Conservation (phyloP, 2,329 filamentous ascomycete genomes). For the Penicillium brasilianum region DNA sequence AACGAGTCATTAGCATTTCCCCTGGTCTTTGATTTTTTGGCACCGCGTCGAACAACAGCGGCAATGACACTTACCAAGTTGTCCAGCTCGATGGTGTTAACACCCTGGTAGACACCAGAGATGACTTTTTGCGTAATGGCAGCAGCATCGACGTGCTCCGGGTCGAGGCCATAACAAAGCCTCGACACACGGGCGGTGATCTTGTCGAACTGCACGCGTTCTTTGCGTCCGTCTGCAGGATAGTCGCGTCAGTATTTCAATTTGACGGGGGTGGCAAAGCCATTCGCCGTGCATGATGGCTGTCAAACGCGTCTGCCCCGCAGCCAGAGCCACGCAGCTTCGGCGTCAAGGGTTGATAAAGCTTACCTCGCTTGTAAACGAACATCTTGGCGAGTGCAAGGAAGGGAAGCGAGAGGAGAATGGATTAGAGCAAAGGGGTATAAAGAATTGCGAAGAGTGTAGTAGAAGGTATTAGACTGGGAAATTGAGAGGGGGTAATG, state of each 20-base stretch:
- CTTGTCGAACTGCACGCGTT: slow-evolving; percentile 99
- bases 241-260: slow-evolving; percentile 27
- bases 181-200: slow-evolving; percentile 98
- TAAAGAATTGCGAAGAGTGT: slow-evolving; percentile 27
- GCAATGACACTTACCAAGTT: slow-evolving; percentile 74
- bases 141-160: slow-evolving; percentile 93
- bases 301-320: slow-evolving; percentile 9
- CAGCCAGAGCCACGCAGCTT: slow-evolving; percentile 6
- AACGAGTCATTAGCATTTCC: neutral
- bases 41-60: neutral
- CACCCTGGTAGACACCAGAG: slow-evolving; percentile 97
- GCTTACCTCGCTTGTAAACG: slow-evolving; percentile 67
- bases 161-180: slow-evolving; percentile 95
- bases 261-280: slow-evolving; percentile 25
- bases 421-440: slow-evolving; percentile 30
- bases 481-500: slow-evolving; percentile 22
- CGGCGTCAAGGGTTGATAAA: slow-evolving; percentile 3
- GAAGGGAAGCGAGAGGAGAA: slow-evolving; percentile 19
- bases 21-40: neutral
- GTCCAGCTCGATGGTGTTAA: slow-evolving; percentile 94
- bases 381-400: slow-evolving; percentile 55
- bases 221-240: slow-evolving; percentile 89
- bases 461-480: slow-evolving; percentile 19
- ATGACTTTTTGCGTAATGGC: slow-evolving; percentile 99
- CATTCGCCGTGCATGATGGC: neutral